Evolutionary conservation across 805 yeast genomes (phyloP), one percentile per base, ranked within the genome.

Genomic region (Kuraishia capsulata): DNA sequence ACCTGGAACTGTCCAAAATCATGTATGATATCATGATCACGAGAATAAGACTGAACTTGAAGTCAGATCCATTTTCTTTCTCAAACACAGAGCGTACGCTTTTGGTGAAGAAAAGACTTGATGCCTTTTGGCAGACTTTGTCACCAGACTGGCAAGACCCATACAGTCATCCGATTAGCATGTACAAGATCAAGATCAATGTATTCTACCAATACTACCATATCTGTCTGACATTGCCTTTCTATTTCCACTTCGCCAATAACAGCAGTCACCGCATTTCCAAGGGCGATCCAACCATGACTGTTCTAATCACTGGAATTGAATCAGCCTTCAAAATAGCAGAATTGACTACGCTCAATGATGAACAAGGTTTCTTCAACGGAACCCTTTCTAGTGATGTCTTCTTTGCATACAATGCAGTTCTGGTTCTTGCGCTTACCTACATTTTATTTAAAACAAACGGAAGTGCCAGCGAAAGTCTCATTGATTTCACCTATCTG

Each of bases 171-270:
- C 59, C 61, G 19, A 47, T 49, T 5, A 53, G 56, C 39, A 53
- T 69, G 23, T 67, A 58, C 47, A 68, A 67, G 39, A 59, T 65
- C 35, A 68, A 65, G 38, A 43, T 70, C 23, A 64, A 62, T 29
- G 52, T 64, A 33, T 64, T 62, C 35, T 67, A 56, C 48, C 63
- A 69, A 40, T 65, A 61, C 45, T 64, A 64, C 44, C 56, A 57
- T 41, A 61, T 67, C 10, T 57, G 67, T 0, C 45, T 70, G 26
- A 62, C 70, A 3, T 48, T 69, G 29, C 74, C 76, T 3, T 61
- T 65, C 49, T 52, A 67, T 40, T 48, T 68, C 36, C 60, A 64
- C 44, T 60, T 65, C 30, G 63, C 56, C 13, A 56, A 54, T 40
- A 50, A 55, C 4, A 65, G 63, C 16, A 64, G 53, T 30, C 57